Evolutionary conservation across 2,329 filamentous ascomycete genomes (phyloP).

Genomic region (Xylariomycetidae sp.): DNA sequence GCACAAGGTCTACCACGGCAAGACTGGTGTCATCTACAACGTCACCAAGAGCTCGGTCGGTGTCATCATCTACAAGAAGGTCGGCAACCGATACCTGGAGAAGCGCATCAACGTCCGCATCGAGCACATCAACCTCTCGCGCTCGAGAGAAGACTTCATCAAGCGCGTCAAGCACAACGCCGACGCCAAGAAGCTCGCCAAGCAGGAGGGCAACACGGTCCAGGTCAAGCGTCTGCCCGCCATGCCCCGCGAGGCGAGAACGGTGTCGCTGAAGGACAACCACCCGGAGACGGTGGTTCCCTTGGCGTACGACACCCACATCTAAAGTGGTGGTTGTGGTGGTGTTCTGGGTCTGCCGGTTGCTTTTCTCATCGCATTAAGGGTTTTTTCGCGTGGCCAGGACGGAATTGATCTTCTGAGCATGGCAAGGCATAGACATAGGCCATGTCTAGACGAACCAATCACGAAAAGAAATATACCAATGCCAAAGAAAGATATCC

Average conservation of each 20-base stretch:
- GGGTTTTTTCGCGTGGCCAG: conserved; percentile 23
- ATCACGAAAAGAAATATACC: conserved; percentile 21
- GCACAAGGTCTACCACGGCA: conserved; percentile 99
- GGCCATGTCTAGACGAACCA: conserved; percentile 21
- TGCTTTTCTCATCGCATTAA: conserved; percentile 26
- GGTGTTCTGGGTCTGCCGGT: conserved; percentile 27
- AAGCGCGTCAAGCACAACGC: conserved; percentile 47
- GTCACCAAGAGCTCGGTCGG: conserved; percentile 97
- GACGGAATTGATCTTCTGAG: conserved; percentile 21
- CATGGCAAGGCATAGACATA: conserved; percentile 21
- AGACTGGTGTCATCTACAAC: conserved; percentile 98
- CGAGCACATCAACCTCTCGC: conserved; percentile 92
- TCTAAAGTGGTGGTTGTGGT: conserved; percentile 49
- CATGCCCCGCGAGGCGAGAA: conserved; percentile 73
- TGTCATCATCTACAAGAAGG: conserved; percentile 99
- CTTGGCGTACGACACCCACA: conserved; percentile 96
- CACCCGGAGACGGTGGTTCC: conserved; percentile 86
- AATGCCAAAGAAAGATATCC: conserved; percentile 19
- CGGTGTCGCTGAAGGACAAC: conserved; percentile 74
- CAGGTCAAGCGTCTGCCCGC: conserved; percentile 88
- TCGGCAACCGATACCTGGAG: conserved; percentile 99
- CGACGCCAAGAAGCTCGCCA: conserved; percentile 85
- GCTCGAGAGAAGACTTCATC: conserved; percentile 56
- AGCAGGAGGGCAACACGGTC: conserved; percentile 79
- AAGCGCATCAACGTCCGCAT: conserved; percentile 99